Evolutionary conservation across 1,284 basidiomycete species (phyloP).

Genomic region (Marasmius sp.): DNA sequence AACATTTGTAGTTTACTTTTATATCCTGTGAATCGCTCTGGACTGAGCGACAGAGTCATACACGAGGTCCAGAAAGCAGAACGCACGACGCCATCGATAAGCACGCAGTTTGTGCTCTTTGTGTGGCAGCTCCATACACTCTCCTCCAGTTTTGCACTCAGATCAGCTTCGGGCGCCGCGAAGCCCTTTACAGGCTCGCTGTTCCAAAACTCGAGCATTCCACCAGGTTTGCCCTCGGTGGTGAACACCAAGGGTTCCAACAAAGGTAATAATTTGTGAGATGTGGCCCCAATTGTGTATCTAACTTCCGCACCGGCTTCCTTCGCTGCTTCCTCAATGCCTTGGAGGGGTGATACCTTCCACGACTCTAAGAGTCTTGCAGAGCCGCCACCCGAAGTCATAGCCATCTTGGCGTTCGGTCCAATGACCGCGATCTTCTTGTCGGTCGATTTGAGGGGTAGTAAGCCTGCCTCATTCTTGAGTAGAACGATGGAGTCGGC

Average conservation of each 20-base stretch:
- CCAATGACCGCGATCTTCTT: constrained; percentile 58
- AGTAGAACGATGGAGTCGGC: constrained; percentile 46
- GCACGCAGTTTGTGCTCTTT: constrained; percentile 31
- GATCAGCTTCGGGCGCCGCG: constrained; percentile 25
- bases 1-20: constrained; percentile 38
- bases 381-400: constrained; percentile 55
- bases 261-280: constrained; percentile 38
- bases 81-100: constrained; percentile 42
- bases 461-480: constrained; percentile 44
- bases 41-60: neutral
- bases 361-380: constrained; percentile 47
- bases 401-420: constrained; percentile 52
- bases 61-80: neutral
- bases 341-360: constrained; percentile 49
- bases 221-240: constrained; percentile 29
- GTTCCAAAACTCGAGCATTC: constrained; percentile 46
- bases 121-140: constrained; percentile 38
- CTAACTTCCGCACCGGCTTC: constrained; percentile 37
- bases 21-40: constrained; percentile 24
- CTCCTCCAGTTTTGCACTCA: constrained; percentile 19
- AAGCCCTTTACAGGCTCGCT: constrained; percentile 34
- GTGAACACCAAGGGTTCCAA: constrained; percentile 33
- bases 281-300: constrained; percentile 35
- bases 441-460: constrained; percentile 35
- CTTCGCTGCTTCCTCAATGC: constrained; percentile 39